These are phyloP conservation scores for Artemisia tridentata DNA, from an alignment of 129 eudicot genomes.

Conservation along the genomic window DNA sequence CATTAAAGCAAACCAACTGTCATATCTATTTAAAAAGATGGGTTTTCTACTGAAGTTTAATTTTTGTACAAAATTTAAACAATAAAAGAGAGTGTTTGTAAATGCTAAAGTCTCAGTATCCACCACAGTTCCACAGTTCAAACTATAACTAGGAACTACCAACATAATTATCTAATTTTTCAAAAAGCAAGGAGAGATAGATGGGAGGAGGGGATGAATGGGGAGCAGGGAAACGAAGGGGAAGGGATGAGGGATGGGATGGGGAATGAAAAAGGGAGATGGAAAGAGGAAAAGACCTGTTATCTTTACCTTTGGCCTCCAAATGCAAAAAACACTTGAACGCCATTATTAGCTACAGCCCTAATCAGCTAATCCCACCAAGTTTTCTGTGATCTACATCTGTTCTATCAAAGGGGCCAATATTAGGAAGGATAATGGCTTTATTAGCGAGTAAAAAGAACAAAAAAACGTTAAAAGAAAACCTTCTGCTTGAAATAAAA, in stretches of 20 bases:
- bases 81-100: neutral
- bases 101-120: neutral
- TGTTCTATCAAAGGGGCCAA: conserved; percentile 43
- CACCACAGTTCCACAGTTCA: conserved; percentile 1
- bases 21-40: neutral
- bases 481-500: neutral
- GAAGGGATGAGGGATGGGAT: conserved; percentile 4
- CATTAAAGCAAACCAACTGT: neutral
- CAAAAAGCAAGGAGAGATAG: conserved; percentile 7
- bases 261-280: conserved; percentile 18
- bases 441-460: conserved; percentile 27
- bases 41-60: neutral
- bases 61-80: no score
- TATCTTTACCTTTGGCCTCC: conserved; percentile 40
- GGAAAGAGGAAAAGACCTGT: conserved; percentile 28
- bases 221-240: conserved; percentile 12
- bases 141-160: neutral
- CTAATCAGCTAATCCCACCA: conserved; percentile 35
- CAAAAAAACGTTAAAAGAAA: conserved; percentile 14
- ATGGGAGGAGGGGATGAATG: neutral
- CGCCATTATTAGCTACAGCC: conserved; percentile 32
- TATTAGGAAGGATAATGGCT: conserved; percentile 25
- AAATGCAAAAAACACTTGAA: conserved; percentile 10
- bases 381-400: conserved; percentile 35
- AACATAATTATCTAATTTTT: neutral